phyloP scores from a whole-genome alignment of 306 rosid species.

The Quillaja saponaria region DNA sequence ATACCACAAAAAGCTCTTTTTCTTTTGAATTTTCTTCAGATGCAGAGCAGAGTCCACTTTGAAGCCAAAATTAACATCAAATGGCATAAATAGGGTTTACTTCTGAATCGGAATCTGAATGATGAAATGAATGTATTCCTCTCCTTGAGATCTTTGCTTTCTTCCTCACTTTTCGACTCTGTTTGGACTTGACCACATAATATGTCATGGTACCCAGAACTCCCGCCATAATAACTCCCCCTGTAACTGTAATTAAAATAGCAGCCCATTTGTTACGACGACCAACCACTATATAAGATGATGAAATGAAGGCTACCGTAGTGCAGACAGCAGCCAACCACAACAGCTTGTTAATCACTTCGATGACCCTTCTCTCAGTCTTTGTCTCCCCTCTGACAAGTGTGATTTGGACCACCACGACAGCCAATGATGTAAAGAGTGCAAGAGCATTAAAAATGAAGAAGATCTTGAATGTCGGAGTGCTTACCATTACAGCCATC shows the following conservation, averaged over 20 bases:
- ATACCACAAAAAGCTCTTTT: constrained; percentile 11
- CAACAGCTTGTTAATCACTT: constrained; percentile 88
- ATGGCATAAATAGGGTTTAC: constrained; percentile 66
- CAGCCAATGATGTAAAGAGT: constrained; percentile 75
- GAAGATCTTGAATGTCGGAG: constrained; percentile 61
- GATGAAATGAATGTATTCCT: constrained; percentile 24
- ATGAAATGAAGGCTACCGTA: constrained; percentile 64
- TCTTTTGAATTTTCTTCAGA: constrained; percentile 15
- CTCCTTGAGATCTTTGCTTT: constrained; percentile 42
- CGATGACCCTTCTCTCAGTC: constrained; percentile 71
- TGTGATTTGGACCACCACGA: constrained; percentile 87
- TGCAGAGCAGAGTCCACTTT: constrained; percentile 25
- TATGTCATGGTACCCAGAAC: constrained; percentile 82
- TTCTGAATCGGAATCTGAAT: constrained; percentile 67
- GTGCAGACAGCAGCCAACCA: constrained; percentile 85
- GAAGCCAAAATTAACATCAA: constrained; percentile 34
- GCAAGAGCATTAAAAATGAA: constrained; percentile 69
- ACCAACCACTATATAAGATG: constrained; percentile 79
- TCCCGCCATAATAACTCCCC: constrained; percentile 57
- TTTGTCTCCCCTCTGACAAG: constrained; percentile 77
- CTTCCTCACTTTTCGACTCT: constrained; percentile 53
- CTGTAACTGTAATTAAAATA: constrained; percentile 56
- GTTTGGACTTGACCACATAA: constrained; percentile 68
- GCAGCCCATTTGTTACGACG: constrained; percentile 76
- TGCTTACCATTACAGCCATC: constrained; percentile 48